Evolutionary conservation across 805 yeast species (phyloP), one percentile per base, ranked within the genome.

Genomic region (Ogataea zsoltii): DNA sequence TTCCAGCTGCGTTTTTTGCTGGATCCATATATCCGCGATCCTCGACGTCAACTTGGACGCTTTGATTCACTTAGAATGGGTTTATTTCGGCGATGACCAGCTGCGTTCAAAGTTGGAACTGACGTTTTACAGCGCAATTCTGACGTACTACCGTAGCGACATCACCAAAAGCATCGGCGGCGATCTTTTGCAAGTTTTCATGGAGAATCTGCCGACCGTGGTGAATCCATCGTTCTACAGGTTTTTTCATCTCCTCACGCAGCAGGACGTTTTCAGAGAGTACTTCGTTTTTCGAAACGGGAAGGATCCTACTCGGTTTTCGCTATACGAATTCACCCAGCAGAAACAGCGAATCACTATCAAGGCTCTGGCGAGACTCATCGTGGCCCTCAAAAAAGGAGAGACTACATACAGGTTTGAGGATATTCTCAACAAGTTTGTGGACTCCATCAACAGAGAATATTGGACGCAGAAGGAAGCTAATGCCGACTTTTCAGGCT

Each of bases 51-150:
- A 51, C 9, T 33, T 54, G 13, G 58, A 57, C 15, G 56, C 58
- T 2, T 23, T 65, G 18, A 45, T 61, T 4, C 56, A 56, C 39
- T 41, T 61, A 17, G 66, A 65, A 15, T 65, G 69, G 69, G 42
- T 45, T 0, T 64, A 62, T 41, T 60, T 65, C 43, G 65, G 59
- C 1, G 35, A 44, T 25, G 46, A 39, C 3, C 17, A 28, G 3
- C n/a, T 58, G 1, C 36, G 66, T 15, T 23, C 37, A 1, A 41
- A 40, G 19, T 48, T 51, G 37, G 67, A 62, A 19, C 38, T 65
- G 4, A 30, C 46, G 1, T 65, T 65, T 42, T 61, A 46, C 38
- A 45, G 55, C 2, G 49, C 56, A 4, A 19, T 58, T 1, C 14
- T 61, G 38, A 49, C 52, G 4, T 45, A 45, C 21, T 59, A 57